Percentiles rank a stretch among this genome's conserved stretches.
Evolutionary conservation across 2,329 filamentous ascomycete genomes (phyloP).

Genomic region (Fusarium subglutinans): DNA sequence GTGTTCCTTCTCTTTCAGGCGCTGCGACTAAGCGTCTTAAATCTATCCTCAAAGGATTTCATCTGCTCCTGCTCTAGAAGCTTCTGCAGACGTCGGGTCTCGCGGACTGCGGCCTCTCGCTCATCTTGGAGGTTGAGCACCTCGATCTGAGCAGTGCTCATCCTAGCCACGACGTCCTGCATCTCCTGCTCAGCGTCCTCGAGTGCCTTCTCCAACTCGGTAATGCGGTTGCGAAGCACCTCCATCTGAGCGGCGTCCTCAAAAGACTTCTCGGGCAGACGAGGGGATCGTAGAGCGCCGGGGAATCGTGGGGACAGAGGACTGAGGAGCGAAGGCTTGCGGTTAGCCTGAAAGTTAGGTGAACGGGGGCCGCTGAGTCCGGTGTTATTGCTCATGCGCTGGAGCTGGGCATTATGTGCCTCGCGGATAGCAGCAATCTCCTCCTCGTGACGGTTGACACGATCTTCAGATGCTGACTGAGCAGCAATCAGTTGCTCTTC

Average conservation of each 20-base stretch:
- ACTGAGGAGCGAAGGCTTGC: constrained; percentile 49
- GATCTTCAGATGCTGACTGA: constrained; percentile 87
- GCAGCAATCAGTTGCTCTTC: constrained; percentile 86
- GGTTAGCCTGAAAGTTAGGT: constrained; percentile 45
- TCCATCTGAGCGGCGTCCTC: constrained; percentile 79
- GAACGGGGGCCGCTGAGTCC: constrained; percentile 46
- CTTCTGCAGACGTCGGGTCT: constrained; percentile 75
- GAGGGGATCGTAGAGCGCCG: constrained; percentile 50
- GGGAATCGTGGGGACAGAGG: constrained; percentile 50
- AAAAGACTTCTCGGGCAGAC: constrained; percentile 70
- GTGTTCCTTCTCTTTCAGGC: constrained; percentile 30
- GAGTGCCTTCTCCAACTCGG: constrained; percentile 82
- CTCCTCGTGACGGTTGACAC: constrained; percentile 84
- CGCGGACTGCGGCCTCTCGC: constrained; percentile 76
- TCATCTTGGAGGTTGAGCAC: constrained; percentile 82
- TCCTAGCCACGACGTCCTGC: constrained; percentile 81
- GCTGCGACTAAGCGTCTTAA: constrained; percentile 47
- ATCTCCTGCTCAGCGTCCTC: constrained; percentile 74
- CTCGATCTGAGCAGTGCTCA: constrained; percentile 85
- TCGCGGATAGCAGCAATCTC: constrained; percentile 81
- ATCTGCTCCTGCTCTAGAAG: constrained; percentile 72
- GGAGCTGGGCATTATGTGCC: constrained; percentile 78
- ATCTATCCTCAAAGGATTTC: constrained; percentile 56
- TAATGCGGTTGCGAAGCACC: constrained; percentile 78
- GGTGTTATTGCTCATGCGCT: constrained; percentile 69